Evolutionary conservation across 2,329 filamentous ascomycete species (phyloP).

Genomic region (Calonectria pseudoturangicola): DNA sequence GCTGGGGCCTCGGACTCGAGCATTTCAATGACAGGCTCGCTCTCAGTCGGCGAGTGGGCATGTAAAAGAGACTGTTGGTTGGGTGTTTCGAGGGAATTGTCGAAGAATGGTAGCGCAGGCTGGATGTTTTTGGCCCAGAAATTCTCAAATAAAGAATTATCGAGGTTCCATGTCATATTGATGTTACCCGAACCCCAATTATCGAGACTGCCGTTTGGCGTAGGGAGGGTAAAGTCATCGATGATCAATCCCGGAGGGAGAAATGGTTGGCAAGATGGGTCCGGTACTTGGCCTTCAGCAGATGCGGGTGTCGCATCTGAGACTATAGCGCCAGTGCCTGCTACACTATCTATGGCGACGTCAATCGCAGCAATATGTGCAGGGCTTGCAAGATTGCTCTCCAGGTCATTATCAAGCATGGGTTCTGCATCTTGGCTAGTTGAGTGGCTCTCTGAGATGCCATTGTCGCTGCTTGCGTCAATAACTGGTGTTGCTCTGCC

Average conservation of each 20-base stretch:
- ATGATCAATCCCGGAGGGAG: neutral
- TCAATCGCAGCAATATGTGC: neutral
- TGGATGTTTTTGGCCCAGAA: neutral
- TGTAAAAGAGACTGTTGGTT: neutral
- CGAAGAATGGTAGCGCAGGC: too few species aligned
- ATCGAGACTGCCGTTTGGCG: neutral
- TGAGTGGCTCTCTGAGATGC: neutral
- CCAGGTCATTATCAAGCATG: too few species aligned
- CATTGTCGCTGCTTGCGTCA: neutral
- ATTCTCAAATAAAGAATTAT: neutral
- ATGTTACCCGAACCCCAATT: neutral
- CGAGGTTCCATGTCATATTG: neutral
- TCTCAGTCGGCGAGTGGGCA: neutral
- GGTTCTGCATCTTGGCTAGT: neutral
- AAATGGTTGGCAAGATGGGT: neutral
- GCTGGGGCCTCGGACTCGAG: neutral
- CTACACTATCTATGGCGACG: rapidly evolving
- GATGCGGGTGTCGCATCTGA: neutral
- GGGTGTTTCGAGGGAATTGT: neutral
- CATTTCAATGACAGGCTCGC: neutral
- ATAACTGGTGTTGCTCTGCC: neutral
- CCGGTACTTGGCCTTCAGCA: too few species aligned
- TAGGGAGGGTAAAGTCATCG: neutral
- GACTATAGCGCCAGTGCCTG: too few species aligned
- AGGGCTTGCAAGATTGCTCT: neutral